phyloP scores from a whole-genome alignment of 208 protist species.

The Blastocrithidia nonstop region DNA sequence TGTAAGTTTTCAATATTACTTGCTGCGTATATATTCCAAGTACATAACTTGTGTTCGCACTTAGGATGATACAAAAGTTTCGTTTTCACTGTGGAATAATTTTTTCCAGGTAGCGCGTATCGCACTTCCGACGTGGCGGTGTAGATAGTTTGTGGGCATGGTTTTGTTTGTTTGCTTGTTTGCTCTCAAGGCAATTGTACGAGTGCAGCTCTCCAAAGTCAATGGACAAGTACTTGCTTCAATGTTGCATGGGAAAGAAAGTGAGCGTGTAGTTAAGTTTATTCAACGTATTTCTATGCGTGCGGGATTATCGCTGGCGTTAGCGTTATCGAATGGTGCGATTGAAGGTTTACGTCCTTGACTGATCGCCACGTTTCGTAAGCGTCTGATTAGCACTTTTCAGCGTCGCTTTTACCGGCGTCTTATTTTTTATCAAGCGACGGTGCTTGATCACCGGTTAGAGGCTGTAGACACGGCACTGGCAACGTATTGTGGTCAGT shows the following conservation, averaged over 20 bases:
- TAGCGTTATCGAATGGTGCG: constrained; percentile 25
- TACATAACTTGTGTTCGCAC: constrained; percentile 23
- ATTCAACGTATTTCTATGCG: constrained; percentile 27
- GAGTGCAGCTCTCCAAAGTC: constrained; percentile 34
- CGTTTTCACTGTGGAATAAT: constrained; percentile 24
- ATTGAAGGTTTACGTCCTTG: constrained; percentile 66
- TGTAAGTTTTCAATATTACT: constrained; percentile 23
- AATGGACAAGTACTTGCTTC: constrained; percentile 51
- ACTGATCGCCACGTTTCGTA: constrained; percentile 72
- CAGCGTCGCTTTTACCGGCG: constrained; percentile 67
- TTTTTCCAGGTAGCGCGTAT: constrained; percentile 46
- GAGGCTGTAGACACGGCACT: constrained; percentile 64
- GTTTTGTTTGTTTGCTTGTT: constrained; percentile 69
- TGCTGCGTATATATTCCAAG: constrained; percentile 19
- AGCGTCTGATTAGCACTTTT: constrained; percentile 51
- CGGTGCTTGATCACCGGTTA: constrained; percentile 55
- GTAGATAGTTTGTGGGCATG: constrained; percentile 43
- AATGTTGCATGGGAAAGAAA: constrained; percentile 36
- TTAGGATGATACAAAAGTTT: constrained; percentile 43
- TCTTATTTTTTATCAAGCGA: constrained; percentile 71
- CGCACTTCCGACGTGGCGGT: constrained; percentile 54
- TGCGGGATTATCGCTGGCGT: constrained; percentile 17
- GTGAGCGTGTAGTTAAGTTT: constrained; percentile 31
- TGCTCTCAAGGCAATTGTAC: constrained; percentile 56
- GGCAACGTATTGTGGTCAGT: constrained; percentile 73